A percentile compares a stretch with the other conserved stretches of the same genome.
These are phyloP conservation scores for Tylopilus orsonianus DNA, from an alignment of 1,284 basidiomycete species.

Conservation along the genomic window DNA sequence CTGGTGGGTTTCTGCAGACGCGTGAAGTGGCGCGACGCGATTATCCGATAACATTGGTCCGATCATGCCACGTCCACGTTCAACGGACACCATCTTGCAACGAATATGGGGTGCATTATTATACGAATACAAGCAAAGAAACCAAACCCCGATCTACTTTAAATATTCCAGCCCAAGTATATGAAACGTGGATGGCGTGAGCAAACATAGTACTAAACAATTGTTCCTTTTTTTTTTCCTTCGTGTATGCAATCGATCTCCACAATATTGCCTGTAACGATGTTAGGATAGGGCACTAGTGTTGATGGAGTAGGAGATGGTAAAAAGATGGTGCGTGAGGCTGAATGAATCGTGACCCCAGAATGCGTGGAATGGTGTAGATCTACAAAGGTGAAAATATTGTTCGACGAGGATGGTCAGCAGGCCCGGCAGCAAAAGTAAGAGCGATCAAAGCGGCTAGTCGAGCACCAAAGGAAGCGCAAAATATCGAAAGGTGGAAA, in stretches of 20 bases:
- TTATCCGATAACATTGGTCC: neutral
- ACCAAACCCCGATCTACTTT: neutral
- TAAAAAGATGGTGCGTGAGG: conserved; percentile 10
- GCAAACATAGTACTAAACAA: conserved; percentile 10
- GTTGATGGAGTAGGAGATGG: conserved; percentile 8
- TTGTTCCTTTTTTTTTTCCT: conserved; percentile 4
- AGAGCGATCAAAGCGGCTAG: neutral
- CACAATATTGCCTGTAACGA: neutral
- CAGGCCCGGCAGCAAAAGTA: neutral
- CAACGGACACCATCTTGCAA: neutral
- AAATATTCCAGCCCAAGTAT: conserved; percentile 7
- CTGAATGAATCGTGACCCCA: conserved; percentile 3
- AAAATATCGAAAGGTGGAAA: neutral
- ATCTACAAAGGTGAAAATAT: conserved; percentile 16
- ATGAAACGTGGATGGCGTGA: conserved; percentile 7
- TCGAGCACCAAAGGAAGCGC: neutral
- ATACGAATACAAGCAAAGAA: conserved; percentile 8
- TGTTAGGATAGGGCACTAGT: conserved; percentile 5
- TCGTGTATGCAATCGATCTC: conserved; percentile 12
- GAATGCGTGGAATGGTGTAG: conserved; percentile 5
- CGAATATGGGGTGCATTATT: neutral
- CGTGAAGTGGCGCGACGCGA: no score
- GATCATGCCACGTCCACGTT: neutral
- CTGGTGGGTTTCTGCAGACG: no score
- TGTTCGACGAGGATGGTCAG: neutral